Evolutionary conservation across 2,329 filamentous ascomycete genomes (phyloP).

Genomic region (Trichoderma cornu-damae): DNA sequence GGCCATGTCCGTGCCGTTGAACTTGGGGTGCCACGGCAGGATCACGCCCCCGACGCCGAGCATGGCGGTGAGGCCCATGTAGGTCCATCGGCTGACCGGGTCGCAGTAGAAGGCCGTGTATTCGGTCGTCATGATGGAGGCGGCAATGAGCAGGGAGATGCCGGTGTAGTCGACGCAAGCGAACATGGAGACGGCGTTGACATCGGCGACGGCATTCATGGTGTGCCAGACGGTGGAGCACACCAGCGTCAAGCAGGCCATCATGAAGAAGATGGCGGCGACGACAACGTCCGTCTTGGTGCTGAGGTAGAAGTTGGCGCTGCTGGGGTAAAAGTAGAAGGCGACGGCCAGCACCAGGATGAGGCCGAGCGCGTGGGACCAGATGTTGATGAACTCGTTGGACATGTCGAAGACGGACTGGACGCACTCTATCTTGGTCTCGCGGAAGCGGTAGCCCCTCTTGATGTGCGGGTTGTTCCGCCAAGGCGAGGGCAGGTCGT

Average conservation of each 20-base stretch:
- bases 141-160: slow-evolving; percentile 89
- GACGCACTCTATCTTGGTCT: slow-evolving; percentile 85
- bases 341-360: slow-evolving; percentile 81
- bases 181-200: slow-evolving; percentile 85
- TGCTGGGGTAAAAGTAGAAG: slow-evolving; percentile 92
- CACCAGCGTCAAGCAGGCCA: slow-evolving; percentile 87
- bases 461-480: slow-evolving; percentile 90
- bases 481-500: slow-evolving; percentile 89
- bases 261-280: slow-evolving; percentile 91
- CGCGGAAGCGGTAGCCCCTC: slow-evolving; percentile 86
- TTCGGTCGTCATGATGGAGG: slow-evolving; percentile 95
- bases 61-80: slow-evolving; percentile 74
- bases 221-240: slow-evolving; percentile 98
- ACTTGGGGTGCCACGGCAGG: slow-evolving; percentile 90
- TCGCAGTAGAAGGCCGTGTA: slow-evolving; percentile 99
- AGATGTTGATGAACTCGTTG: slow-evolving; percentile 97
- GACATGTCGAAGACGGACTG: slow-evolving; percentile 76
- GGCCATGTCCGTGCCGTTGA: slow-evolving; percentile 88
- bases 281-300: slow-evolving; percentile 86
- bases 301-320: slow-evolving; percentile 78
- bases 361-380: slow-evolving; percentile 90
- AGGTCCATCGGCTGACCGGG: slow-evolving; percentile 75
- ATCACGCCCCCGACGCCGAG: slow-evolving; percentile 85
- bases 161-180: slow-evolving; percentile 98
- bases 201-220: slow-evolving; percentile 93